Conservation (phyloP, 225 moss, liverwort and hornwort genomes). For the Polytrichum formosum region DNA sequence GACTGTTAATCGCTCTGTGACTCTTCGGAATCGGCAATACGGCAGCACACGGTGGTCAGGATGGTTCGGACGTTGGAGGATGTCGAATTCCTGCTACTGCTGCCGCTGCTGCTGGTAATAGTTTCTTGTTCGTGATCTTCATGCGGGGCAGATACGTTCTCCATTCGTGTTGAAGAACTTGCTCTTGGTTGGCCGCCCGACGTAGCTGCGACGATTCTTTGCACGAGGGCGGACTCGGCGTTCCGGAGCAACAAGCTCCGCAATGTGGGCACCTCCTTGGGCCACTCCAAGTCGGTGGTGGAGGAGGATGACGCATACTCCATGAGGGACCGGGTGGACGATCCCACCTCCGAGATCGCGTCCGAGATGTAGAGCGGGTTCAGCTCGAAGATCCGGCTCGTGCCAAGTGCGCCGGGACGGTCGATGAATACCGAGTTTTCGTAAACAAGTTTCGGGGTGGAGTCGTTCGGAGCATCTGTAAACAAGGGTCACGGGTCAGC, state of each 20-base stretch:
- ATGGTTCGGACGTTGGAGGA: slow-evolving; percentile 19
- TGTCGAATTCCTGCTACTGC: not conserved
- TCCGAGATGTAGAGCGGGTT: slow-evolving; percentile 40
- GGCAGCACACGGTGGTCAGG: slow-evolving; percentile 27
- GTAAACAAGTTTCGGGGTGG: slow-evolving; percentile 13
- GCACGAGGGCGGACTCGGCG: not conserved
- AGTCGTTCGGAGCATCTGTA: not conserved
- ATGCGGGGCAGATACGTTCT: slow-evolving; percentile 1
- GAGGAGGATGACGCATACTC: too few species aligned
- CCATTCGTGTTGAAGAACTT: slow-evolving; percentile 12
- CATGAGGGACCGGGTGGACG: not conserved
- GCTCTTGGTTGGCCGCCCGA: slow-evolving; percentile 4
- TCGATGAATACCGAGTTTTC: slow-evolving; percentile 44
- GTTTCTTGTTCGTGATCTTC: not conserved
- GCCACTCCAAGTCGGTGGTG: slow-evolving; percentile 3
- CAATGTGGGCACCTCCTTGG: not conserved
- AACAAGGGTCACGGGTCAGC: too few species aligned
- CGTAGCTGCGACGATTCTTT: not conserved
- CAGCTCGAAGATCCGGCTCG: slow-evolving; percentile 42
- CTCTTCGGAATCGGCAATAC: slow-evolving; percentile 26
- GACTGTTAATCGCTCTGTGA: slow-evolving; percentile 7
- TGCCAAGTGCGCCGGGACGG: slow-evolving; percentile 18
- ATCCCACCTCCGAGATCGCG: slow-evolving; percentile 19
- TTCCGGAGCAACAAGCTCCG: not conserved
- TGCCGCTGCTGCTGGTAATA: not conserved